Conservation (phyloP, 2,329 filamentous ascomycete genomes). For the Alternaria sp. region DNA sequence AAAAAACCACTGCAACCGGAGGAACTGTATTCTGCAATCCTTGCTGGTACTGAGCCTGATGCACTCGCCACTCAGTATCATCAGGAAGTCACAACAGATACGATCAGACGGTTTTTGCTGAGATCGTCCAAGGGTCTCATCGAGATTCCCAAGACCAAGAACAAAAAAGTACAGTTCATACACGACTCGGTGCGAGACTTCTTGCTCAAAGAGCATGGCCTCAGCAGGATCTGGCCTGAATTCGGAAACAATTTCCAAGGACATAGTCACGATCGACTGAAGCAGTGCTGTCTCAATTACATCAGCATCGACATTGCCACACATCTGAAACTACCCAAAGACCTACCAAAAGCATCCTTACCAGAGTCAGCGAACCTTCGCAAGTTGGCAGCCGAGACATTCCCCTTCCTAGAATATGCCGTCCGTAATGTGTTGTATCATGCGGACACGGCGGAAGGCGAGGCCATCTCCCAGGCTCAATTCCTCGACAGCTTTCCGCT, state of each 20-base stretch:
- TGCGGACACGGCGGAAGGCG: too few species aligned
- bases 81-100: slow-evolving; percentile 18
- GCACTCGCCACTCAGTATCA: slow-evolving; percentile 21
- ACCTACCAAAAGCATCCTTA: too few species aligned
- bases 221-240: slow-evolving; percentile 44
- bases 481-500: too few species aligned
- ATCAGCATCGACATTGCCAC: slow-evolving; percentile 36
- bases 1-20: slow-evolving; percentile 21
- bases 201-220: slow-evolving; percentile 49
- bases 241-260: slow-evolving; percentile 43
- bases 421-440: too few species aligned
- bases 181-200: slow-evolving; percentile 49
- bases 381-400: too few species aligned
- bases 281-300: slow-evolving; percentile 54
- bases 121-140: slow-evolving; percentile 36
- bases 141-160: slow-evolving; percentile 24
- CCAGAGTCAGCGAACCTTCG: too few species aligned
- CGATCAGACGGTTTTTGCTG: slow-evolving; percentile 29
- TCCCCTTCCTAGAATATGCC: too few species aligned
- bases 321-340: too few species aligned
- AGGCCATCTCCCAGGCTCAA: too few species aligned
- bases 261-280: slow-evolving; percentile 53
- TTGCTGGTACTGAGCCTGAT: slow-evolving; percentile 16
- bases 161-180: slow-evolving; percentile 41
- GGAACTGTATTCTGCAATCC: slow-evolving; percentile 27